Conservation (phyloP, 2,329 filamentous ascomycete species). For the Trichoderma sp. region DNA sequence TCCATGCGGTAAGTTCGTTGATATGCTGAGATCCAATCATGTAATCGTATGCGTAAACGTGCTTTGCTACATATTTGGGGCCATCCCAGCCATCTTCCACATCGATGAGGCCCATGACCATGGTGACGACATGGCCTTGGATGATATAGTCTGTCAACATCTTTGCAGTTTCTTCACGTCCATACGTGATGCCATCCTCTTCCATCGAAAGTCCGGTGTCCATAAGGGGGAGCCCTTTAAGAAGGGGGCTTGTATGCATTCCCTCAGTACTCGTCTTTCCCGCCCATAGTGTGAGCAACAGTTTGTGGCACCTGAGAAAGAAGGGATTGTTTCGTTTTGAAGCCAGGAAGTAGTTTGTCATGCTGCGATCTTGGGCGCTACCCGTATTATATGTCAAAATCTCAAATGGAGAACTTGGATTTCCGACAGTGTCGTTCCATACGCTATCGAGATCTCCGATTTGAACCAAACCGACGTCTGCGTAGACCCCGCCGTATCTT, state of each 20-base stretch:
- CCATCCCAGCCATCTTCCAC: slow-evolving; percentile 55
- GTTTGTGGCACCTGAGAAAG: slow-evolving; percentile 48
- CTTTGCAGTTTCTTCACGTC: slow-evolving; percentile 42
- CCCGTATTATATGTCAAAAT: slow-evolving; percentile 50
- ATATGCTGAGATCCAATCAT: slow-evolving; percentile 55
- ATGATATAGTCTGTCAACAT: slow-evolving; percentile 59
- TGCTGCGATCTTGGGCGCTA: slow-evolving; percentile 36
- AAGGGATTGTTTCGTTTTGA: slow-evolving; percentile 45
- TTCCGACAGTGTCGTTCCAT: slow-evolving; percentile 52
- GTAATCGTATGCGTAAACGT: slow-evolving; percentile 53
- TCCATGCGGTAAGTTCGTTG: slow-evolving; percentile 55
- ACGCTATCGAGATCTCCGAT: slow-evolving; percentile 58
- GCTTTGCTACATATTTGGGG: slow-evolving; percentile 50
- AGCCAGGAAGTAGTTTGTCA: slow-evolving; percentile 55
- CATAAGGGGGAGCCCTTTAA: slow-evolving; percentile 47
- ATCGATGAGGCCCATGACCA: slow-evolving; percentile 56
- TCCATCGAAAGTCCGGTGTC: slow-evolving; percentile 29
- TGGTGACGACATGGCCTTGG: slow-evolving; percentile 54
- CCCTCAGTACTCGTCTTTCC: slow-evolving; percentile 53
- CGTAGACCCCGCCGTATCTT: slow-evolving; percentile 59
- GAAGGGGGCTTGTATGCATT: slow-evolving; percentile 50
- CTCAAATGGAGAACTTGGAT: slow-evolving; percentile 49
- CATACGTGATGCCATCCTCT: slow-evolving; percentile 35
- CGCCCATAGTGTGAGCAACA: slow-evolving; percentile 56
- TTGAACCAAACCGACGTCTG: slow-evolving; percentile 58